Percentiles rank a stretch among this genome's conserved stretches.
Conservation (phyloP, 1,284 basidiomycete species). For the Inonotus hispidus region DNA sequence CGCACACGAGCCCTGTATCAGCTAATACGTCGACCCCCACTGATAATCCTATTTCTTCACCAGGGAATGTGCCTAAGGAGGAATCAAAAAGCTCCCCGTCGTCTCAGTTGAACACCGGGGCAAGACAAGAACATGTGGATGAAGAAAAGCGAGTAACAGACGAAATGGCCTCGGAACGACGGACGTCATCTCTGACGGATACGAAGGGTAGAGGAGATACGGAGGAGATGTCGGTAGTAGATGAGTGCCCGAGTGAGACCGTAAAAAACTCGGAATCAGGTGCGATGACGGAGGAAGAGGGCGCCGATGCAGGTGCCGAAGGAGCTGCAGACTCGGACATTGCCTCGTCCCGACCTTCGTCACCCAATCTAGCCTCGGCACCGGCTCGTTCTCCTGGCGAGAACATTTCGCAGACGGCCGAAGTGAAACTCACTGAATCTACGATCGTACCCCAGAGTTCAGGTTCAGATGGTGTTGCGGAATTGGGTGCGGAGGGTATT, state of each 20-base stretch:
- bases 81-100: not conserved
- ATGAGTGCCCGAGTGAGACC: not conserved
- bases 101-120: not conserved
- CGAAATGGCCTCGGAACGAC: not conserved
- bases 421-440: not conserved
- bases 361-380: constrained; percentile 1
- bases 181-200: not conserved
- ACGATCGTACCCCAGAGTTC: not conserved
- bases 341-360: constrained; percentile 14
- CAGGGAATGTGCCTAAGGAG: not conserved
- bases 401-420: not conserved
- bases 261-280: not conserved
- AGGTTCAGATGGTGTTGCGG: not conserved
- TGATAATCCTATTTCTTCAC: not conserved
- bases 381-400: not conserved
- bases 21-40: not conserved
- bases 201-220: not conserved
- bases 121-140: not conserved
- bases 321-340: constrained; percentile 11
- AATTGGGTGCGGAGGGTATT: not conserved
- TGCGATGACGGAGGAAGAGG: not conserved
- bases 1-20: not conserved
- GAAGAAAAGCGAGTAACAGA: not conserved
- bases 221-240: not conserved
- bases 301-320: not conserved